Conservation (phyloP, 768 basidiomycete genomes). For the Termitomyces sp. region DNA sequence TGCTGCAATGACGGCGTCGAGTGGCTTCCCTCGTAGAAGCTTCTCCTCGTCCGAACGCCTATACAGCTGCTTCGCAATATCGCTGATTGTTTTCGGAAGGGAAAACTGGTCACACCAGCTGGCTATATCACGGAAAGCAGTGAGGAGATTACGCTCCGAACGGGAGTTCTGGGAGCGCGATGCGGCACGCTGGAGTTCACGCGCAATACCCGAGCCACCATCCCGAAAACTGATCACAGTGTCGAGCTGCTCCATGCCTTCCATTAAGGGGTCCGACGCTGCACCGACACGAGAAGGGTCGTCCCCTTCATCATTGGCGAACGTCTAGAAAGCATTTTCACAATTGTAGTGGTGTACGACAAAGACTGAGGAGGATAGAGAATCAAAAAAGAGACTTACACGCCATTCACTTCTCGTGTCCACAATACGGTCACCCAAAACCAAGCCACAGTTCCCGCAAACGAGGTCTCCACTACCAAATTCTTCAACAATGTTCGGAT, state of each 20-base stretch:
- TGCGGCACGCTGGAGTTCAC: slow-evolving; percentile 90
- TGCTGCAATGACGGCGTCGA: slow-evolving; percentile 92
- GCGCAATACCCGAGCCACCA: slow-evolving; percentile 89
- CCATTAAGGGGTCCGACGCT: slow-evolving; percentile 87
- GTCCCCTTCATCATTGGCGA: slow-evolving; percentile 98
- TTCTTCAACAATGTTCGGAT: slow-evolving; percentile 95
- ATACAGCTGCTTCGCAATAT: slow-evolving; percentile 96
- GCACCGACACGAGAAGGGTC: slow-evolving; percentile 99
- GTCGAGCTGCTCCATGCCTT: slow-evolving; percentile 92
- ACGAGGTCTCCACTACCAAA: slow-evolving; percentile 98
- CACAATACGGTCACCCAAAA: slow-evolving; percentile 93
- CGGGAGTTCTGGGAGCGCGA: slow-evolving; percentile 76
- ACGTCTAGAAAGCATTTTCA: slow-evolving; percentile 58
- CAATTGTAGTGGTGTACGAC: slow-evolving; percentile 12
- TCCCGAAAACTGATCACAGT: slow-evolving; percentile 96
- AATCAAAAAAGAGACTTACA: slow-evolving; percentile 50
- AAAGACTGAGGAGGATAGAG: slow-evolving; percentile 8
- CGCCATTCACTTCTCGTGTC: slow-evolving; percentile 99
- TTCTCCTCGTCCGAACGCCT: slow-evolving; percentile 97
- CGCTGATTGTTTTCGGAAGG: slow-evolving; percentile 88
- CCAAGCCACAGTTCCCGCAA: slow-evolving; percentile 89
- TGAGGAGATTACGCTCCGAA: slow-evolving; percentile 79
- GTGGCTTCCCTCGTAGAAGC: slow-evolving; percentile 83
- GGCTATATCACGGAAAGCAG: slow-evolving; percentile 88
- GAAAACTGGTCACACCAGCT: slow-evolving; percentile 96